phyloP scores from a whole-genome alignment of 495 filamentous ascomycete genomes.

The Xylaria bambusicola region DNA sequence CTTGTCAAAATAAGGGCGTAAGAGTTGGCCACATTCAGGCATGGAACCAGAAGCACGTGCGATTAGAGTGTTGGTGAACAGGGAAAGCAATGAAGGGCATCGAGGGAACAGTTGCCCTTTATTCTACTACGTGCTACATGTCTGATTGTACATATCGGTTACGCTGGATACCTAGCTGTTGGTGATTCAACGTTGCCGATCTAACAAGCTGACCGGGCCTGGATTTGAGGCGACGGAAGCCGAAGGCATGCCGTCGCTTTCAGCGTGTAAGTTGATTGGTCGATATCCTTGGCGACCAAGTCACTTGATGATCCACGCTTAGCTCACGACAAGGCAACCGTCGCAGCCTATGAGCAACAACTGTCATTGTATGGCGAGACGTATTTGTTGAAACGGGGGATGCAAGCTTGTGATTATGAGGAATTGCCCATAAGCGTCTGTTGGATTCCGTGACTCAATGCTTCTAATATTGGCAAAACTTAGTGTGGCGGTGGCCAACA shows the following conservation, averaged over 20 bases:
- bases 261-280: conserved; percentile 19
- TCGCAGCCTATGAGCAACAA: not conserved
- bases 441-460: not conserved
- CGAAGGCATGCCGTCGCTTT: conserved; percentile 3
- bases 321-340: conserved; percentile 1
- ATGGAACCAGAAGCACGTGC: not conserved
- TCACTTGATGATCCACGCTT: conserved; percentile 7
- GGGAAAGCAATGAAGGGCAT: not conserved
- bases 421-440: not conserved
- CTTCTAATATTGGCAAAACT: not conserved
- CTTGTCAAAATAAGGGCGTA: not conserved
- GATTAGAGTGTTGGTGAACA: conserved; percentile 9
- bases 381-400: not conserved
- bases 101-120: not conserved
- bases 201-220: not conserved
- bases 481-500: not conserved
- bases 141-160: too few species aligned
- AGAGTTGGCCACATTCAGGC: not conserved
- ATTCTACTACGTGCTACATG: too few species aligned
- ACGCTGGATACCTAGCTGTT: not conserved
- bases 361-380: not conserved
- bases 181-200: not conserved
- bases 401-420: too few species aligned
- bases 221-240: not conserved
- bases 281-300: not conserved